Evolutionary conservation across 495 filamentous ascomycete species (phyloP), one percentile per base, ranked within the genome.

Genomic region (Aspergillus ostianus): DNA sequence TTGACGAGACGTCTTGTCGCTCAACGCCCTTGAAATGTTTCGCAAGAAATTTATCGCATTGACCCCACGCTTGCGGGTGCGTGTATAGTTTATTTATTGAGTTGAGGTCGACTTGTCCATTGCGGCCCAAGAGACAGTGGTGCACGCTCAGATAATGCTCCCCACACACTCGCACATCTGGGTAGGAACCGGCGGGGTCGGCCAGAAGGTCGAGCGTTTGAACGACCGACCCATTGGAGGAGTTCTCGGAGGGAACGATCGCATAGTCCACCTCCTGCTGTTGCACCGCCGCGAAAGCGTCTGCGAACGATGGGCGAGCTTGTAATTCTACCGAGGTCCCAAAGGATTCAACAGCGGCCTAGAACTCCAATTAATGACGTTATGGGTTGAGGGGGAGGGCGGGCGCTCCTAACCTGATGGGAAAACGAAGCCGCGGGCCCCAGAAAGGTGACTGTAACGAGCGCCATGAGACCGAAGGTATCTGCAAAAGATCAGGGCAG

Each of bases 161-260:
- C 41, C 82, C 87, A 66, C 85, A 90, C 27, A 97, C 88, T 55
- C 77, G 71, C 26, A 94, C 81, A 65, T 90, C 84, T 18, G 78
- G 77, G 68, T 86, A 90, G 29, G 67, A 64, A 56, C 68, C 64
- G 26, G 75, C 70, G 36, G 88, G 81, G 73, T 96, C 92, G 60
- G 90, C 90, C 55, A 98, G 82, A 55, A 92, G 84, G 71, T 97
- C 93, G 8, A 98, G 84, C 0, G 92, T 96, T 69, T 87, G 84
- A 23, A 93, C 85, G 46, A 98, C 95, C 47, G 87, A 86, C 61
- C 94, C 94, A 74, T 97, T 95, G 63, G 92, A 92, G 10, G 88
- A 93, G 74, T 98, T 98, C 73, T 98, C 94, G 75, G 95, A 93
- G 29, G 94, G 94, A 17, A 97, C 90, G 4, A 98, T 90, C 59